phyloP scores from a whole-genome alignment of 306 rosid species.

The Acmispon strigosus region DNA sequence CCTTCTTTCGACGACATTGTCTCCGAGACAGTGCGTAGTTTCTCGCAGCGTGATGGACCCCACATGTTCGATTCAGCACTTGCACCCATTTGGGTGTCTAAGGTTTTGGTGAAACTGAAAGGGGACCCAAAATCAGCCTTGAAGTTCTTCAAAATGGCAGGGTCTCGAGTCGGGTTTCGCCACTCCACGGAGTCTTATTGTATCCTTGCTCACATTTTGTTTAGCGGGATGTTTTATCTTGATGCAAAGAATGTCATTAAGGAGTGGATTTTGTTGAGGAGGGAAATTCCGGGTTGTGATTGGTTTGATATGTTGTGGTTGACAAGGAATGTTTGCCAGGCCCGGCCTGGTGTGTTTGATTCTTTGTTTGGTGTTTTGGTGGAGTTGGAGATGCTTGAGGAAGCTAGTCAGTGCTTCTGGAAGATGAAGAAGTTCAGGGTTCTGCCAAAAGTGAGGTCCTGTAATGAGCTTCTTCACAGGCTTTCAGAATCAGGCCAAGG shows the following conservation, averaged over 20 bases:
- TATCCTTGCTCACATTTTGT: conserved; percentile 64
- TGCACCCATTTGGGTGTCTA: conserved; percentile 67
- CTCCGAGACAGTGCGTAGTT: conserved; percentile 38
- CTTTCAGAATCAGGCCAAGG: conserved; percentile 57
- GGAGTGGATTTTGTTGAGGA: conserved; percentile 51
- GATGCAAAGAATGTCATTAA: conserved; percentile 48
- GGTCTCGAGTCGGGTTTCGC: conserved; percentile 42
- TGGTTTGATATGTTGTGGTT: conserved; percentile 72
- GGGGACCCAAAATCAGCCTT: conserved; percentile 59
- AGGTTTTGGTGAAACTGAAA: conserved; percentile 51
- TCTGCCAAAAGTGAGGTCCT: conserved; percentile 72
- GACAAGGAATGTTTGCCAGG: conserved; percentile 50
- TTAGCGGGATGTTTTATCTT: conserved; percentile 49
- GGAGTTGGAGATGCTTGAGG: conserved; percentile 72
- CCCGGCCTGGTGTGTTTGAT: conserved; percentile 74
- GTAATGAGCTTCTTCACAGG: conserved; percentile 72
- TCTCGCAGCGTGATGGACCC: conserved; percentile 38
- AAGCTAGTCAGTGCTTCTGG: conserved; percentile 63
- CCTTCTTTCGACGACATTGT: conserved; percentile 24
- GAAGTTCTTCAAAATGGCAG: conserved; percentile 61
- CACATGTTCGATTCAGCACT: conserved; percentile 47
- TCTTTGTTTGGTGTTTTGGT: conserved; percentile 77
- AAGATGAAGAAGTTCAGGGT: conserved; percentile 67
- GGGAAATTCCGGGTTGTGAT: conserved; percentile 50
- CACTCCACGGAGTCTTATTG: conserved; percentile 67